Conservation (phyloP, 352 stramenopile species). For the Pythium dissotocum region DNA sequence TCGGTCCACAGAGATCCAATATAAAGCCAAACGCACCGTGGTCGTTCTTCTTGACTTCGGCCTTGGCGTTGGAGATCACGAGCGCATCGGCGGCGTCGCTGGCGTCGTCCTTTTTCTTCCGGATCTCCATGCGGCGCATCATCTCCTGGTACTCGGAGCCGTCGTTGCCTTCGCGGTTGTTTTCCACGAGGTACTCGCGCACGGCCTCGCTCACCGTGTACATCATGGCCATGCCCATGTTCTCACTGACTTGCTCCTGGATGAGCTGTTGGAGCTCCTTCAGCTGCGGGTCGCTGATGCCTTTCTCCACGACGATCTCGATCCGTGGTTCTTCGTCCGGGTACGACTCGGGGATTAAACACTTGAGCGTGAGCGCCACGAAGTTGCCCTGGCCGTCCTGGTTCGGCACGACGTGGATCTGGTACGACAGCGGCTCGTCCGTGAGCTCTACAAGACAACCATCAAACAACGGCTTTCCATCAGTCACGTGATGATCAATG, state of each 20-base stretch:
- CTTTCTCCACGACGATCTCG: slow-evolving; percentile 77
- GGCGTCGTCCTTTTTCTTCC: slow-evolving; percentile 79
- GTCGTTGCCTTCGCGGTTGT: slow-evolving; percentile 86
- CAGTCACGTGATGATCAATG: not conserved
- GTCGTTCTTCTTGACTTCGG: slow-evolving; percentile 23
- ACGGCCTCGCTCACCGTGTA: slow-evolving; percentile 84
- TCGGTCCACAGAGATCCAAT: not conserved
- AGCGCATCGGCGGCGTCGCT: slow-evolving; percentile 49
- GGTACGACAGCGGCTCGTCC: slow-evolving; percentile 68
- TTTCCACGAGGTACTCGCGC: slow-evolving; percentile 86
- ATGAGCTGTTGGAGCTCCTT: slow-evolving; percentile 78
- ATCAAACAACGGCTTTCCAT: not conserved
- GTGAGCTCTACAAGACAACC: slow-evolving; percentile 56
- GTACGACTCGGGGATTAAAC: slow-evolving; percentile 76
- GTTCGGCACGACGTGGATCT: slow-evolving; percentile 83
- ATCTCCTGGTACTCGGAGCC: slow-evolving; percentile 89
- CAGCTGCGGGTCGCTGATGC: slow-evolving; percentile 71
- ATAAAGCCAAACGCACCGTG: slow-evolving; percentile 14
- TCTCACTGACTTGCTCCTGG: slow-evolving; percentile 67
- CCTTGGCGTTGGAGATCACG: slow-evolving; percentile 10
- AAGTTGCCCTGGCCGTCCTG: slow-evolving; percentile 86
- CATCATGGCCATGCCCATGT: slow-evolving; percentile 88
- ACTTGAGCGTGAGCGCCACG: slow-evolving; percentile 74
- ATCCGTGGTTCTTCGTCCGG: slow-evolving; percentile 72
- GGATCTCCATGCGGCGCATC: slow-evolving; percentile 77